Evolutionary conservation across 169 alveolate species (phyloP).

Genomic region (Eimeria zaria): DNA sequence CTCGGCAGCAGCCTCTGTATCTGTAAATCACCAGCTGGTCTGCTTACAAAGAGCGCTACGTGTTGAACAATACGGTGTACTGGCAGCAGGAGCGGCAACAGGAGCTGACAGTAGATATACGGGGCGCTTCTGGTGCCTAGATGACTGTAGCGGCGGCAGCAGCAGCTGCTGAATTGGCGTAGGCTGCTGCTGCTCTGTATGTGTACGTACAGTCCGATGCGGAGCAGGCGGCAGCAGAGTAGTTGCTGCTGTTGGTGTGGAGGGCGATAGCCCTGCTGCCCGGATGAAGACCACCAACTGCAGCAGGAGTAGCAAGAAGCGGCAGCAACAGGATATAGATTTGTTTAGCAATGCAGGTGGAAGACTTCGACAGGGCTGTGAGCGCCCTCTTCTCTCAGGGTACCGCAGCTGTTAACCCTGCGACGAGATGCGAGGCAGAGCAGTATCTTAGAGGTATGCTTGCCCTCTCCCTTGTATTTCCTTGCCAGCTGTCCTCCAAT

Average conservation of each 20-base stretch:
- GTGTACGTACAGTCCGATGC: slow-evolving; percentile 42
- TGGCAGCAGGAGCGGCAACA: neutral
- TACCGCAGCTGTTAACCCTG: slow-evolving; percentile 44
- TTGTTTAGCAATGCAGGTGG: neutral
- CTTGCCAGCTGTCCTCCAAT: neutral
- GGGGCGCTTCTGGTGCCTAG: neutral
- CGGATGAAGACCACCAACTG: slow-evolving; percentile 8
- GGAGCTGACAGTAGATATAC: neutral
- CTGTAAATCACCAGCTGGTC: neutral
- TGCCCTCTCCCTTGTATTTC: neutral
- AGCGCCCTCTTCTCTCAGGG: slow-evolving; percentile 74
- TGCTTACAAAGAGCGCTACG: neutral
- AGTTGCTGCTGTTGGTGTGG: slow-evolving; percentile 47
- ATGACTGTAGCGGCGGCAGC: slow-evolving; percentile 39
- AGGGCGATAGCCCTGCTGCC: slow-evolving; percentile 25
- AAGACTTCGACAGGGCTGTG: slow-evolving; percentile 69
- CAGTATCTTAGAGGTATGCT: slow-evolving; percentile 42
- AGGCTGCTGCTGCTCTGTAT: slow-evolving; percentile 53
- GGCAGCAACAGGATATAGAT: neutral
- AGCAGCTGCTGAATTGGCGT: slow-evolving; percentile 9
- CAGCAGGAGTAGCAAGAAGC: slow-evolving; percentile 8
- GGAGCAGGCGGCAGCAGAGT: slow-evolving; percentile 25
- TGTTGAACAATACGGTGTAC: neutral
- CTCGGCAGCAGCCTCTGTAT: neutral
- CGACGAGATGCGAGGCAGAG: slow-evolving; percentile 49